Percentiles rank a stretch among this genome's conserved stretches.
phyloP scores from a whole-genome alignment of 2,329 filamentous ascomycete genomes.

The Pseudogymnoascus sp. region DNA sequence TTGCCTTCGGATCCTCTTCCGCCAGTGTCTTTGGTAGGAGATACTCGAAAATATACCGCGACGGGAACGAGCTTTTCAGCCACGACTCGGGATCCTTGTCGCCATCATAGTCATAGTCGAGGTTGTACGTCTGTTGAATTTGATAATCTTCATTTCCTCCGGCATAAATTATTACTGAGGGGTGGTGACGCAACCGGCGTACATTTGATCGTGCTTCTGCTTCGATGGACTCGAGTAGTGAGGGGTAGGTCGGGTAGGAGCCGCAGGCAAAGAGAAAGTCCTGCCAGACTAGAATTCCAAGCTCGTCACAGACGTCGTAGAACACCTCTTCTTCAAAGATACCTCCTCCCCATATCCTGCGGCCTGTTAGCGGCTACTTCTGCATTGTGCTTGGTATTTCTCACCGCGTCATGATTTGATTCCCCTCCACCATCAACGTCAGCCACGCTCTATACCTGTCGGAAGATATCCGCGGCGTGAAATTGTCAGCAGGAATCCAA shows the following conservation, averaged over 20 bases:
- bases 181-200: conserved; percentile 71
- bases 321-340: conserved; percentile 72
- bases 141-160: conserved; percentile 91
- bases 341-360: conserved; percentile 58
- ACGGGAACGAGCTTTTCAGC: conserved; percentile 26
- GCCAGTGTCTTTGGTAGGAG: conserved; percentile 67
- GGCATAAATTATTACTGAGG: conserved; percentile 59
- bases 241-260: conserved; percentile 63
- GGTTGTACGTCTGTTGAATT: conserved; percentile 25
- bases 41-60: conserved; percentile 42
- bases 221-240: conserved; percentile 52
- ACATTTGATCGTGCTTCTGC: conserved; percentile 60
- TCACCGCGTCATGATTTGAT: not conserved
- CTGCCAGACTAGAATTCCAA: conserved; percentile 81
- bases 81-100: conserved; percentile 22
- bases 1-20: conserved; percentile 60
- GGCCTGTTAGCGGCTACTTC: not conserved
- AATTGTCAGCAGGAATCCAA: not conserved
- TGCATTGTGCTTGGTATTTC: not conserved
- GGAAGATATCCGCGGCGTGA: not conserved
- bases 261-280: conserved; percentile 84
- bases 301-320: conserved; percentile 70
- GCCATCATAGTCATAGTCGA: conserved; percentile 24
- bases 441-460: not conserved
- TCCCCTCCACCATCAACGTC: not conserved